Conservation (phyloP, 1,139 yeast genomes). For the Geotrichum restrictum region DNA sequence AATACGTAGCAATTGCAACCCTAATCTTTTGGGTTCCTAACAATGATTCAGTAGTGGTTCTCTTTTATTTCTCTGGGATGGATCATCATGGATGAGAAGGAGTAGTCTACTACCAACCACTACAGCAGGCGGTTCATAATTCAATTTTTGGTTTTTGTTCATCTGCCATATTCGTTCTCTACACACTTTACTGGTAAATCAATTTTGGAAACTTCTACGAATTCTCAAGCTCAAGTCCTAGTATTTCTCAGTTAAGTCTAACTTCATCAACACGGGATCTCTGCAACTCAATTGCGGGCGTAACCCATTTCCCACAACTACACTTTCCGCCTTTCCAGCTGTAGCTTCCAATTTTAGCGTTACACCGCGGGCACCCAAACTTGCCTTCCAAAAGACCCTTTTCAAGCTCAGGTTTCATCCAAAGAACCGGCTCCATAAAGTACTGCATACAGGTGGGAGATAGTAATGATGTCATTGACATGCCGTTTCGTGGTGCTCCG, state of each 20-base stretch:
- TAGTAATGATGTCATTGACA: slow-evolving; percentile 45
- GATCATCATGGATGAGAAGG: too few relatives aligned
- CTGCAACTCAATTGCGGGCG: slow-evolving; percentile 84
- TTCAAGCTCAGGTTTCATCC: slow-evolving; percentile 83
- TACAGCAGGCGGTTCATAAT: too few relatives aligned
- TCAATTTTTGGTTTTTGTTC: too few relatives aligned
- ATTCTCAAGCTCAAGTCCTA: slow-evolving; percentile 2
- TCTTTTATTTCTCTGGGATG: too few relatives aligned
- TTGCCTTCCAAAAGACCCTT: slow-evolving; percentile 77
- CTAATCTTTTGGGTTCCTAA: too few relatives aligned
- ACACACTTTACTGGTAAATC: too few relatives aligned
- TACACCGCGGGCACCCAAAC: slow-evolving; percentile 78
- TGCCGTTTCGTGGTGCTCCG: slow-evolving; percentile 30
- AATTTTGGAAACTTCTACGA: too few relatives aligned
- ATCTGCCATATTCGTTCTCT: too few relatives aligned
- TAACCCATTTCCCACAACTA: slow-evolving; percentile 93
- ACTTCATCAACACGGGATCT: slow-evolving; percentile 75
- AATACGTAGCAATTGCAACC: too few relatives aligned
- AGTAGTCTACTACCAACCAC: too few relatives aligned
- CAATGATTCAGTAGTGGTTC: too few relatives aligned
- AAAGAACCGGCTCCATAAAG: slow-evolving; percentile 75
- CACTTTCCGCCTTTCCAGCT: slow-evolving; percentile 95
- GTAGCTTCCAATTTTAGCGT: slow-evolving; percentile 70
- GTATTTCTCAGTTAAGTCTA: neutral
- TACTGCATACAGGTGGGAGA: slow-evolving; percentile 82